Base-by-base conservation (phyloP, 352 stramenopile species). In the Phytophthora lateralis region DNA sequence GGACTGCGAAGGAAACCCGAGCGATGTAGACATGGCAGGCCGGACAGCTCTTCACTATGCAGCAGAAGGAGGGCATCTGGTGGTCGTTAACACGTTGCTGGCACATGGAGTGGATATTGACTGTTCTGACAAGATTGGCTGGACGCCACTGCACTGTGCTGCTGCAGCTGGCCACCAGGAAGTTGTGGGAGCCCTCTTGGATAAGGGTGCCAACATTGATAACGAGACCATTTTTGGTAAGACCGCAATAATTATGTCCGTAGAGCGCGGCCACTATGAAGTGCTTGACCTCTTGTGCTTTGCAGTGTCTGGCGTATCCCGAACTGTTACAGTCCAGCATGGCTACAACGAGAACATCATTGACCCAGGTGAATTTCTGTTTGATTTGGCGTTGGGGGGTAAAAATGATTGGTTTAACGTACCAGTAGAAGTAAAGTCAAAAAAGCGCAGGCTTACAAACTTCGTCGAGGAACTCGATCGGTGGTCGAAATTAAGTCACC, bases 401-500 rank as follows among this genome's bases (percentile, higher is more conserved):
- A 49, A 4, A 35, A 43, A 9, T 37, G 10, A 11, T 66, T 35
- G 59, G 59, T 44, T 66, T 0, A 43, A 21, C 15, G 35, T 52
- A 1, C 44, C 20, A 12, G 34, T 67, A 21, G 51, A 57, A 44
- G 11, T 57, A 20, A 51, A 51, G 10, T 2, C 18, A 18, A 39
- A 55, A n/a, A 6, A 18, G 1, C 26, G 17, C 17, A n/a, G 35
- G 8, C 20, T 24, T 0, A 34, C 37, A 2, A 63, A 55, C 10
- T 48, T 71, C 6, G 10, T 55, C 4, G 8, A 62, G 17, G 63
- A 71, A n/a, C 49, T 71, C 7, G 6, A n/a, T 10, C 30, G 50
- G 18, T 71, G 63, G 63, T 66, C 50, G 15, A 37, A 7, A 11
- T n/a, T 66, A 15, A 60, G 15, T 21, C 55, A 71, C 24, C 63